Base-by-base conservation (phyloP, 768 basidiomycete species). In the Tricholoma furcatifolium region DNA sequence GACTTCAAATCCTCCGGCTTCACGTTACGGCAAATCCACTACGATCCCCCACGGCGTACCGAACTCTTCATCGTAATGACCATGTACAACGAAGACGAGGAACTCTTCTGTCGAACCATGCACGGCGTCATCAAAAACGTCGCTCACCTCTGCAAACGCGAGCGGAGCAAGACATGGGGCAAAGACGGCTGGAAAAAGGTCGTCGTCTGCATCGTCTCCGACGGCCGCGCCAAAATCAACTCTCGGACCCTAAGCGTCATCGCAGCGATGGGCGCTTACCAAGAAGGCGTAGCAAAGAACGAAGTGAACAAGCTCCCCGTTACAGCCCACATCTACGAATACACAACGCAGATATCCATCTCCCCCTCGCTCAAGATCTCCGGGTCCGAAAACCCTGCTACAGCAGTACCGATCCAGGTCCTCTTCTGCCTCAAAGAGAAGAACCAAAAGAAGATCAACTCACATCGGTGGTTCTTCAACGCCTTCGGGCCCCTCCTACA, bases 161-260 rank as follows among this genome's bases (percentile, higher is more conserved):
- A 89, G 41, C 75, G 91, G 43, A 89, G 86, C 60, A 94, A 91
- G 77, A 97, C 91, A 4, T 98, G 96, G 96, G 95, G 94, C 1
- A 88, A 89, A 66, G 94, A 97, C 0, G 93, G 93, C 1, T 98
- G 96, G 96, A 95, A 98, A 77, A 98, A 97, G 78, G 91, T 96
- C 31, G 94, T 95, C 7, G 88, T 96, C 9, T 93, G 91, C 63
- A 85, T 95, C 60, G 93, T 96, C 7, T 89, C 87, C 38, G 92
- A 95, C 67, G 93, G 92, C 1, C 79, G 93, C 27, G 65, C 71
- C 57, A 93, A 93, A 79, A 89, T 96, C 69, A 92, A 93, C 65
- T 79, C 87, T 39, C 72, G 91, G 55, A 91, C 88, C 14, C 67
- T 93, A 62, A 88, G 84, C 57, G 91, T 94, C 31, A 81, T 99